Evolutionary conservation across 108 stramenopile genomes (phyloP), one percentile per base, ranked within the genome.

Genomic region (Fragilariopsis cylindrus): DNA sequence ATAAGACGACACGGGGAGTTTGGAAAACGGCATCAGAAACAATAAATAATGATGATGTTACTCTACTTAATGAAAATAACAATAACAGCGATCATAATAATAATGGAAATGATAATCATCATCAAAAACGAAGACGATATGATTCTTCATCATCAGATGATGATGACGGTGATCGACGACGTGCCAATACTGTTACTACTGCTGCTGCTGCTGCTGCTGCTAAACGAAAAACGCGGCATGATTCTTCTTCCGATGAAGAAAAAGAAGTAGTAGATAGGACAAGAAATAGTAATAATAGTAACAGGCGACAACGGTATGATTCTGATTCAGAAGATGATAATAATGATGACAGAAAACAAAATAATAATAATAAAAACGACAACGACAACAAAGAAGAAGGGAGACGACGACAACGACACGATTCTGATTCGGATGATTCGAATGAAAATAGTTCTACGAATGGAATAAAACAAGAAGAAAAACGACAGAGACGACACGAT

Each of bases 131-230:
- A 9, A 11, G n/a, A 13, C 40, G 62, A 15, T 44, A 63, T 40
- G 62, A 63, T 63, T 63, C 40, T 63, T 63, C 58, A 40, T 60
- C 62, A 43, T 62, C 60, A 3, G 62, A 63, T 0, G 62, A 63
- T 11, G 43, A 45, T 5, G 43, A 5, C 42, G 3, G 0, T 7
- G 0, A 7, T n/a, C 5, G 30, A 15, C 30, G 15, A 6, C 5
- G 40, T 45, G 39, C 43, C 5, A 6, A 21, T 30, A 30, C 30
- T 30, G 30, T 30, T 30, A 8, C 18, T 12, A 40, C 42, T 42
- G 43, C 11, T 9, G 1, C 62, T 1, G 62, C 42, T 42, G 43
- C 11, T 9, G 1, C 62, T 1, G 62, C 19, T 30, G 30, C 30
- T 30, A 30, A 30, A 30, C 30, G 30, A 30, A 30, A 30, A 30